These are phyloP conservation scores for Xanthoconium stramineum DNA, from an alignment of 768 basidiomycete genomes.

Conservation along the genomic window DNA sequence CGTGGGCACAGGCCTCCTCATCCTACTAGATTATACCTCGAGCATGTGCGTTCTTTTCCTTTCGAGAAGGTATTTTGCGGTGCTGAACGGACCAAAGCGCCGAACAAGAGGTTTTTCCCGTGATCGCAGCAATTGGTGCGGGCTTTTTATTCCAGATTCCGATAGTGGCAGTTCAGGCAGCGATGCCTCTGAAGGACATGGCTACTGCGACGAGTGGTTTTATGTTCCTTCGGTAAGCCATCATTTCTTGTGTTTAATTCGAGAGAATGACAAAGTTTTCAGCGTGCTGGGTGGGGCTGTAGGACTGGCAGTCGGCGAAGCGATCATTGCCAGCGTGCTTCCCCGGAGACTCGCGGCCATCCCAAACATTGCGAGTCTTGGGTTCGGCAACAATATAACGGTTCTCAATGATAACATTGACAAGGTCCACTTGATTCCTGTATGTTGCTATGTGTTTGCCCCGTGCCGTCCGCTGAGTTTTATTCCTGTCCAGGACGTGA, in stretches of 20 bases:
- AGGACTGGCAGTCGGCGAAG: conserved; percentile 69
- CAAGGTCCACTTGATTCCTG: conserved; percentile 31
- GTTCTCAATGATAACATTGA: conserved; percentile 45
- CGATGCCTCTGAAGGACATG: conserved; percentile 86
- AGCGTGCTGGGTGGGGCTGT: conserved; percentile 72
- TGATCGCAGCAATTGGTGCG: conserved; percentile 62
- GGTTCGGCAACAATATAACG: conserved; percentile 35
- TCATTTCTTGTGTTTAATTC: not conserved
- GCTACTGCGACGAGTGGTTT: conserved; percentile 75
- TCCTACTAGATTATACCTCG: conserved; percentile 56
- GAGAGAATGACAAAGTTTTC: not conserved
- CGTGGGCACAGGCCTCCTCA: conserved; percentile 72
- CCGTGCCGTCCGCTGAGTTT: not conserved
- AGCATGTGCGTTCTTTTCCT: conserved; percentile 35
- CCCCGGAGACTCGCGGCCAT: conserved; percentile 33
- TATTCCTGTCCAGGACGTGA: conserved; percentile 40
- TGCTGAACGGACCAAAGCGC: conserved; percentile 39
- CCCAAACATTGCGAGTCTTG: conserved; percentile 24
- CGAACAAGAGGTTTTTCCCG: conserved; percentile 57
- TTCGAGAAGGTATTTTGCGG: conserved; percentile 20
- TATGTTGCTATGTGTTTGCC: not conserved
- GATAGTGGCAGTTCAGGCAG: conserved; percentile 75
- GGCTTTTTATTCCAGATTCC: conserved; percentile 67
- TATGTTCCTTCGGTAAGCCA: conserved; percentile 57
- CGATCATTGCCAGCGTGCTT: conserved; percentile 58